Evolutionary conservation across 2,329 filamentous ascomycete species (phyloP).

Genomic region (Trichoderma gracile): DNA sequence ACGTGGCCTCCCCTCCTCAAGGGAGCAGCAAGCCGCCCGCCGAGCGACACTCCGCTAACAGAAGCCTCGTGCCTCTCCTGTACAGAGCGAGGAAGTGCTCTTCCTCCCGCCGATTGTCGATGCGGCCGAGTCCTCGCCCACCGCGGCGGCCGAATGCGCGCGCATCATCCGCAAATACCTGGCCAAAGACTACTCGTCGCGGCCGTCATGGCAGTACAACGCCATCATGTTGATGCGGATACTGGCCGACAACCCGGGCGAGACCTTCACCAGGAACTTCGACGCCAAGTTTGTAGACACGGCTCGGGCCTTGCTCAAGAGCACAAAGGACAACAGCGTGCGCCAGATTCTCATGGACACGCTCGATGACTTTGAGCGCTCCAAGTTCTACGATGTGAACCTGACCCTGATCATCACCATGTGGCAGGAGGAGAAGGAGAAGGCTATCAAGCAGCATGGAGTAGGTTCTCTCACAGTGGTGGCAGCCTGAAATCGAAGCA

Average conservation of each 20-base stretch:
- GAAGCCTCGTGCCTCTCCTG: not conserved
- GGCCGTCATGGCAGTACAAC: constrained; percentile 84
- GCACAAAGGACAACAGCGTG: constrained; percentile 71
- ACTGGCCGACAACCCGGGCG: constrained; percentile 85
- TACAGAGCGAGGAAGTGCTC: constrained; percentile 81
- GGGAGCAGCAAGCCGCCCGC: not conserved
- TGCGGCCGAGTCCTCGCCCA: constrained; percentile 86
- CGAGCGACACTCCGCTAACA: not conserved
- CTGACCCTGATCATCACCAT: constrained; percentile 71
- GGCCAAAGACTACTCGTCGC: constrained; percentile 65
- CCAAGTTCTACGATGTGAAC: constrained; percentile 73
- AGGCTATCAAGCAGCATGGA: constrained; percentile 54
- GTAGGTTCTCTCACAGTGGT: constrained; percentile 41
- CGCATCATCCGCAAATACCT: constrained; percentile 80
- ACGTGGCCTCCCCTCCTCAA: constrained; percentile 32
- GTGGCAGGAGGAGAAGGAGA: constrained; percentile 87
- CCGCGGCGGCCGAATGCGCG: constrained; percentile 79
- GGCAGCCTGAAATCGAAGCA: not conserved
- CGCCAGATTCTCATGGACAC: constrained; percentile 87
- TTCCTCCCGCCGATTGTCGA: constrained; percentile 94
- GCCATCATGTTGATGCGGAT: constrained; percentile 94
- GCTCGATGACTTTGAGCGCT: constrained; percentile 72
- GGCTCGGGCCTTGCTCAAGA: constrained; percentile 71
- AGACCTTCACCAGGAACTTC: constrained; percentile 85
- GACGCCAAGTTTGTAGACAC: constrained; percentile 80